Base-by-base conservation (phyloP, 176 grass and related monocot genomes). In the Phyllostachys edulis region DNA sequence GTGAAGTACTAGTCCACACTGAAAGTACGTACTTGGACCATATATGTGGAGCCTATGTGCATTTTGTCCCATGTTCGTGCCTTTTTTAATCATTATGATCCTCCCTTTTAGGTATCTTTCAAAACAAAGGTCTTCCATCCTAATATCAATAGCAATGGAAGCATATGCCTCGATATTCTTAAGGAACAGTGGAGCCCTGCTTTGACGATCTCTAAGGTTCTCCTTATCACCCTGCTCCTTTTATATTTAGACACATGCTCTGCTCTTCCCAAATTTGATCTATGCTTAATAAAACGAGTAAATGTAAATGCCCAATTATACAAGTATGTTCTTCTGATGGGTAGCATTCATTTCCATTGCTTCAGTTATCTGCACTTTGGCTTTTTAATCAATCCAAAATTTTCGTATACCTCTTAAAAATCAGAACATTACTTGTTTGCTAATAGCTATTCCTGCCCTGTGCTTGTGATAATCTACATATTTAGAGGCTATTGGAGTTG, bases 161-260 rank as follows among this genome's bases (percentile, higher is more conserved):
- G 89, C 85, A 90, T 90, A 83, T 90, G 89, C 75, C 84, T 90
- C 3, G 89, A 90, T 71, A 90, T 90, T 84, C 89, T 90, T 32
- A 90, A 90, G 82, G 89, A 90, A 52, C 89, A 90, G 69, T 90
- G 89, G 89, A 90, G 89, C 75, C 89, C 89, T 61, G 89, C 89
- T 79, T 87, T 90, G 80, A 90, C 89, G 9, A 90, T 90, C 20
- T 90, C 89, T 5, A 90, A 90, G 89, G 89, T 90, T 39, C 77
- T 67, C 34, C n/a, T 72, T 14, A 20, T 67, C 11, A 57, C 64
- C 6, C 16, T 50, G 14, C 1, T 76, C 18, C 18, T 59, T 51
- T 69, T 80, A 16, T 32, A 41, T 41, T 52, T 26, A 7, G 40
- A 57, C n/a, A 51, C 66, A 63, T 41, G 5, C 1, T 29, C 18